A percentile compares a stretch with the other conserved stretches of the same genome.
Conservation (phyloP, 257 asterid species). For the Asclepias syriaca region DNA sequence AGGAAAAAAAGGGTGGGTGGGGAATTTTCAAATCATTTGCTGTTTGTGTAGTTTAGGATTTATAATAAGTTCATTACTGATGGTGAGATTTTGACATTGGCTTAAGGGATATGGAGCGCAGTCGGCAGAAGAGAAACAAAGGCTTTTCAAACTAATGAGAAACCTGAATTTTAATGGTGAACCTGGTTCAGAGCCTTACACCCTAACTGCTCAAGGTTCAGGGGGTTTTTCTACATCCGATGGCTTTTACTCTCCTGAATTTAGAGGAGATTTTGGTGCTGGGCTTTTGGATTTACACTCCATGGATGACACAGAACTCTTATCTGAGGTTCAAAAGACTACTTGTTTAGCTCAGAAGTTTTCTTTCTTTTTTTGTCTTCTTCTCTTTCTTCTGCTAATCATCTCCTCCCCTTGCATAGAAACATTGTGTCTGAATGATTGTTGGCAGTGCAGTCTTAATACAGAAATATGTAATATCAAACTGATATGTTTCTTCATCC, state of each 20-base stretch:
- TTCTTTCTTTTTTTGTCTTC: neutral
- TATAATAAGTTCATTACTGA: conserved; percentile 1
- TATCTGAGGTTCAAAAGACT: conserved; percentile 70
- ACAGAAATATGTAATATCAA: neutral
- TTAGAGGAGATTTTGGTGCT: conserved; percentile 92
- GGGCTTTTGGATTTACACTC: conserved; percentile 95
- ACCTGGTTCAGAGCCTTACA: conserved; percentile 71
- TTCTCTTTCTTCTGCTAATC: neutral
- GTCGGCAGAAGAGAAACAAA: conserved; percentile 95
- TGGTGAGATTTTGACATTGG: neutral
- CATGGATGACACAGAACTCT: conserved; percentile 97
- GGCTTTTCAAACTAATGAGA: conserved; percentile 89
- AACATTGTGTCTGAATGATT: neutral
- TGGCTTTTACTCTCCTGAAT: conserved; percentile 74
- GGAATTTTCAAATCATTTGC: neutral
- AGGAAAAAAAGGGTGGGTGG: neutral
- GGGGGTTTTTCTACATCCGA: conserved; percentile 62
- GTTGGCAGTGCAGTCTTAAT: neutral
- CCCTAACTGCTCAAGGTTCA: conserved; percentile 68
- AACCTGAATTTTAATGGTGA: conserved; percentile 89
- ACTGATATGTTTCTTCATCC: neutral
- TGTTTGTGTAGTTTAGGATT: neutral
- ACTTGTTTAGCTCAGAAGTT: neutral
- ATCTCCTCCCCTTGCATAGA: neutral
- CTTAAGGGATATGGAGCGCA: conserved; percentile 61